These are phyloP conservation scores for Termitomyces sp. DNA, from an alignment of 768 basidiomycete species.

Conservation along the genomic window DNA sequence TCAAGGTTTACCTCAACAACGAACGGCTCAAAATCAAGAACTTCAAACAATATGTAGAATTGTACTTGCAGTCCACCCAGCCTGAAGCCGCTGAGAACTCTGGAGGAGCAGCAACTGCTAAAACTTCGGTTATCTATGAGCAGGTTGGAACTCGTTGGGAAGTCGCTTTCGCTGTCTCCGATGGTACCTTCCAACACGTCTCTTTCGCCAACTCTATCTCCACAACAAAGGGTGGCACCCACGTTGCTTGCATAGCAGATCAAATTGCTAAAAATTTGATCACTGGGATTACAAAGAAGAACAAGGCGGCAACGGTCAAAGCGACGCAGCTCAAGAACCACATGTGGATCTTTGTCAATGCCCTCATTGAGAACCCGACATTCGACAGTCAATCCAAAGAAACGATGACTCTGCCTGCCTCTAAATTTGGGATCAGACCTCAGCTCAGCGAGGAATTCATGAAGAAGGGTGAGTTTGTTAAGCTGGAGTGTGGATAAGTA, in stretches of 20 bases:
- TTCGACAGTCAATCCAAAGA: conserved; percentile 99
- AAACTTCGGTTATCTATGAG: conserved; percentile 81
- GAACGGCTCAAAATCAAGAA: conserved; percentile 88
- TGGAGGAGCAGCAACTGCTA: conserved; percentile 73
- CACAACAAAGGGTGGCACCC: conserved; percentile 94
- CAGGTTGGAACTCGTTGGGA: conserved; percentile 84
- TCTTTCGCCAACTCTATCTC: conserved; percentile 98
- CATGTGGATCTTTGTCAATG: conserved; percentile 97
- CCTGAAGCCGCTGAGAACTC: conserved; percentile 63
- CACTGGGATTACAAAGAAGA: conserved; percentile 87
- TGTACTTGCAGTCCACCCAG: conserved; percentile 79
- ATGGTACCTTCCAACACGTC: conserved; percentile 88
- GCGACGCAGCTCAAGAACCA: conserved; percentile 93
- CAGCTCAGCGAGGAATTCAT: conserved; percentile 85
- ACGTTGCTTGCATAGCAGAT: conserved; percentile 80
- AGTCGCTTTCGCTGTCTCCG: conserved; percentile 89
- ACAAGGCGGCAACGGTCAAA: conserved; percentile 94
- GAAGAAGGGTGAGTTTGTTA: conserved; percentile 73
- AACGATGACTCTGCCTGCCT: conserved; percentile 76
- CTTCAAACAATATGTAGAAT: conserved; percentile 96
- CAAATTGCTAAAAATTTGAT: conserved; percentile 85
- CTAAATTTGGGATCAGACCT: conserved; percentile 90
- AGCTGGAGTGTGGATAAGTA: neutral
- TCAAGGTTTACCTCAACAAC: conserved; percentile 93
- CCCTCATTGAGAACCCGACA: conserved; percentile 93